Base-by-base conservation (phyloP, 2,329 filamentous ascomycete genomes). In the Tolypocladium endophyticum region DNA sequence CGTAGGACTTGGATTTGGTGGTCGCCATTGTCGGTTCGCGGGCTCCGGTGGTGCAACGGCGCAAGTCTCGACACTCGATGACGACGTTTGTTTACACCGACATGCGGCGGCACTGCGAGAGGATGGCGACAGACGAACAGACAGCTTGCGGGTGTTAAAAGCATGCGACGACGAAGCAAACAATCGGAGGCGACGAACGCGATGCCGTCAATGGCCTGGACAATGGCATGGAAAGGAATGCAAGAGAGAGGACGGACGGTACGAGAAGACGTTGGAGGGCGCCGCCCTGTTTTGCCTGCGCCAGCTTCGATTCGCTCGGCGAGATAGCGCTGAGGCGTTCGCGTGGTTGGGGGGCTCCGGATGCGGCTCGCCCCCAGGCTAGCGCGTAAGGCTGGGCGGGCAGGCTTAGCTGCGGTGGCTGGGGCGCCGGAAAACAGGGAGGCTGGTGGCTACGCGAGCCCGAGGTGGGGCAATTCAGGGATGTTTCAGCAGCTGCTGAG, bases 1-100 rank as follows among this genome's bases (percentile, higher is more conserved):
- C 73, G 68, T 83, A 81, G 60, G 74, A 59, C 73, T 84, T 86
- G 60, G 76, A 67, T 69, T 81, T 84, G 66, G 30, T 33, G 16
- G 77, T 67, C 61, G 81, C 71, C 81, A 86, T 84, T 64, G 66
- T 73, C 36, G 64, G 62, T 60, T 60, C 25, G 33, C 14, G 28
- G 23, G 30, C 9, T 20, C 8, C 33, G 45, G 1, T 39, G 33
- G 45, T 23, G 56, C 56, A 58, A 23, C 45, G 28, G 56, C 14
- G 36, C n/a, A 23, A 30, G 35, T 18, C 39, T 30, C 30, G 18
- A 30, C 16, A 18, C 45, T 50, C 23, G 36, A 56, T 33, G 33
- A 56, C 23, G 36, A 35, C 23, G 50, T 54, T 36, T 54, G 50
- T 54, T 54, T 54, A 54, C 50, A 54, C 20, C 9, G 30, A 20